These are phyloP conservation scores for Debaryomyces subglobosus DNA, from an alignment of 1,139 yeast species.

Conservation along the genomic window DNA sequence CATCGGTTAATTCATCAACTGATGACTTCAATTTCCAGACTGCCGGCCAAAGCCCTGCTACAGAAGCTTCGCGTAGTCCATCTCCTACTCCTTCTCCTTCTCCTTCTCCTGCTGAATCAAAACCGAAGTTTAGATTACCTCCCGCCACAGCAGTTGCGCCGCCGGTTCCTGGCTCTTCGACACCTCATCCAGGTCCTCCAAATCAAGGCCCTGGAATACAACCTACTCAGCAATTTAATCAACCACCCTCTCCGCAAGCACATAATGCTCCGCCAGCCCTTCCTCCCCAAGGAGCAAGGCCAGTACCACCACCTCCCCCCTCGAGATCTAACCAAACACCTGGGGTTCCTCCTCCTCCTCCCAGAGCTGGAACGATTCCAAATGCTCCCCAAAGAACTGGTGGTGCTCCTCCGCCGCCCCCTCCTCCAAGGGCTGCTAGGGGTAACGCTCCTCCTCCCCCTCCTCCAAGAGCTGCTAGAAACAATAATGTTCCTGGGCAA, in stretches of 20 bases:
- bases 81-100: constrained; percentile 8
- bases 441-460: constrained; percentile 22
- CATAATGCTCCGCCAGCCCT: constrained; percentile 23
- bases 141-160: constrained; percentile 18
- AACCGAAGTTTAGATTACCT: constrained; percentile 10
- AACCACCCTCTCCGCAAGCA: background rate
- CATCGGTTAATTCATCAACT: constrained; percentile 25
- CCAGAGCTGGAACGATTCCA: constrained; percentile 24
- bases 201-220: constrained; percentile 8
- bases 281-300: constrained; percentile 18
- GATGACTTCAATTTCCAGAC: constrained; percentile 12
- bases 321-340: constrained; percentile 19
- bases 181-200: background rate
- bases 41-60: constrained; percentile 5
- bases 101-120: background rate
- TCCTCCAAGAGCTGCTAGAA: constrained; percentile 9
- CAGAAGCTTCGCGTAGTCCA: constrained; percentile 12
- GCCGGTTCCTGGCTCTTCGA: constrained; percentile 11
- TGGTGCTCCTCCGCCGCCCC: constrained; percentile 35
- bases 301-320: constrained; percentile 31
- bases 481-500: constrained; percentile 20
- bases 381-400: constrained; percentile 27
- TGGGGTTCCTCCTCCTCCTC: constrained; percentile 30
- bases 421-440: constrained; percentile 15
- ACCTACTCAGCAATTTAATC: constrained; percentile 10